Evolutionary conservation across 495 filamentous ascomycete species (phyloP).

Genomic region (Aspergillus diversus): DNA sequence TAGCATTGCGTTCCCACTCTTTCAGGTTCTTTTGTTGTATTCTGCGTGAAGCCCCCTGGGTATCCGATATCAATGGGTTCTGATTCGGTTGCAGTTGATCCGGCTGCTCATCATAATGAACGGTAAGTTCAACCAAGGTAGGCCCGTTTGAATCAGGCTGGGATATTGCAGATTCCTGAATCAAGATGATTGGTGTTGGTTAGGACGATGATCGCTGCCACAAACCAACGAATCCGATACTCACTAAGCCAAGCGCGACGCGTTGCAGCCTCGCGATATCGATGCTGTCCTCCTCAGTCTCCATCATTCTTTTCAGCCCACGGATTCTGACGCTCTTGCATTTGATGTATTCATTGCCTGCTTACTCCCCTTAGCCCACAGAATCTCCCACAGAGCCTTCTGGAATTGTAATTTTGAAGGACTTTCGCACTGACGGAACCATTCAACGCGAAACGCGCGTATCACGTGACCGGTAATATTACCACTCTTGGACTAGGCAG

Average conservation of each 20-base stretch:
- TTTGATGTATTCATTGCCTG: neutral
- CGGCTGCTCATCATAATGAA: slow-evolving; percentile 1
- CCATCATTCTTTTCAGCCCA: slow-evolving; percentile 37
- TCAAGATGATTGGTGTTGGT: slow-evolving; percentile 32
- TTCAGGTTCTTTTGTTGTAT: slow-evolving; percentile 8
- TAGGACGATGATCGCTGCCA: slow-evolving; percentile 31
- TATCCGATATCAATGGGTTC: neutral
- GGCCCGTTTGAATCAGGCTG: slow-evolving; percentile 26
- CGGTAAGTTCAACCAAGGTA: slow-evolving; percentile 15
- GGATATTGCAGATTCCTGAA: slow-evolving; percentile 38
- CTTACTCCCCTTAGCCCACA: neutral
- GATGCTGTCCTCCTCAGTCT: slow-evolving; percentile 51
- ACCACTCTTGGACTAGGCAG: slow-evolving; percentile 30
- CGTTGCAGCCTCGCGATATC: slow-evolving; percentile 54
- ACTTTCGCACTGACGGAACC: slow-evolving; percentile 16
- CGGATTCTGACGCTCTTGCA: neutral
- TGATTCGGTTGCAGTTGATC: slow-evolving; percentile 5
- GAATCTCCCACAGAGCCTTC: neutral
- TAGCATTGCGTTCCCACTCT: slow-evolving; percentile 26
- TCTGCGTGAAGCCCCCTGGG: slow-evolving; percentile 13
- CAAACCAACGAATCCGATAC: slow-evolving; percentile 34
- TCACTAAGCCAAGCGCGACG: slow-evolving; percentile 52
- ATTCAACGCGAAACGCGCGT: slow-evolving; percentile 41
- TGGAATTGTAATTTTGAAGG: neutral
- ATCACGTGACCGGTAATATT: slow-evolving; percentile 46